Percentiles rank a stretch among this genome's conserved stretches.
These are phyloP conservation scores for Neofusicoccum laricinum DNA, from an alignment of 2,329 filamentous ascomycete genomes.

Conservation along the genomic window DNA sequence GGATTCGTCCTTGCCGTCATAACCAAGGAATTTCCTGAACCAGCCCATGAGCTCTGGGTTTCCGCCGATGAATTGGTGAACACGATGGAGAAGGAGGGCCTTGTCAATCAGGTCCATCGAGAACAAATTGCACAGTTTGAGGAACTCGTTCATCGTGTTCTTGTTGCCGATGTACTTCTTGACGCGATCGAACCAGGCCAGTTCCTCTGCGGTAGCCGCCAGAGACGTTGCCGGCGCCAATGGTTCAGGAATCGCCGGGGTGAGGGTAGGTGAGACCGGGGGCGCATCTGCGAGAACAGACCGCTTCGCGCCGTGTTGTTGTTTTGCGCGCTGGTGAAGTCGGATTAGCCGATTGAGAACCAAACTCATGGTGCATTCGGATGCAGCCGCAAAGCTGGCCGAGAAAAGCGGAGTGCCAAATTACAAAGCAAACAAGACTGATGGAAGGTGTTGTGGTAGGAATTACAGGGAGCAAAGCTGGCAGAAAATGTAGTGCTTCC, in stretches of 20 bases:
- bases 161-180: slow-evolving; percentile 96
- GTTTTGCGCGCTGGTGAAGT: slow-evolving; percentile 64
- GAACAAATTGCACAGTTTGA: slow-evolving; percentile 95
- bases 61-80: slow-evolving; percentile 78
- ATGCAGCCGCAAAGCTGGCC: neutral
- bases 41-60: slow-evolving; percentile 86
- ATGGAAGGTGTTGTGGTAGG: neutral
- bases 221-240: slow-evolving; percentile 71
- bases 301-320: slow-evolving; percentile 60
- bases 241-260: slow-evolving; percentile 83
- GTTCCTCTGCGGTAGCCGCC: slow-evolving; percentile 77
- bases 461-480: neutral
- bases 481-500: neutral
- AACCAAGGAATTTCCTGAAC: slow-evolving; percentile 81
- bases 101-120: slow-evolving; percentile 89
- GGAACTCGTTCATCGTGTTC: slow-evolving; percentile 87
- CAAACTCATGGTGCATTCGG: too few species aligned
- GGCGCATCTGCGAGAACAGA: slow-evolving; percentile 55
- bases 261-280: slow-evolving; percentile 78
- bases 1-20: slow-evolving; percentile 57
- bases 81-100: slow-evolving; percentile 77
- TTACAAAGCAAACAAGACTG: neutral
- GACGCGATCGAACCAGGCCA: slow-evolving; percentile 91
- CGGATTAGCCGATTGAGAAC: neutral
- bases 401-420: neutral